Evolutionary conservation across 164 flowering plant genomes (phyloP).

Genomic region (Chloranthus sessilifolius): DNA sequence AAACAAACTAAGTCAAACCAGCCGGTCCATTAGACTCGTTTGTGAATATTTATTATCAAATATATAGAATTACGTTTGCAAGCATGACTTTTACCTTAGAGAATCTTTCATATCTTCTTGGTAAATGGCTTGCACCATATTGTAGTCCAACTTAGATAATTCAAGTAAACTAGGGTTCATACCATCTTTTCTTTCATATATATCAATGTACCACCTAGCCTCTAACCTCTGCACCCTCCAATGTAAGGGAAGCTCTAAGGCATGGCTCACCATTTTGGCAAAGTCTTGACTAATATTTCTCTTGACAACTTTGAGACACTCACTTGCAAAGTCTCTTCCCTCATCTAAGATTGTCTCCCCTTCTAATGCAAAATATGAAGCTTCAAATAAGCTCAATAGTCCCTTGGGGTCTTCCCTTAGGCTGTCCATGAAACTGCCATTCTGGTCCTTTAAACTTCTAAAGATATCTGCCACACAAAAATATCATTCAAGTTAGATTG

Average conservation of each 20-base stretch:
- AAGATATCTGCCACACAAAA: slow-evolving; percentile 20
- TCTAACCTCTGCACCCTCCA: neutral
- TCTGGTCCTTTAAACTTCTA: slow-evolving; percentile 21
- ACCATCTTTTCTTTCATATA: too few species aligned
- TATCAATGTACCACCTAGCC: neutral
- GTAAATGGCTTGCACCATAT: too few species aligned
- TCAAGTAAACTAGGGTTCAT: too few species aligned
- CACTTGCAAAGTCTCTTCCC: slow-evolving; percentile 30
- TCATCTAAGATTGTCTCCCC: slow-evolving; percentile 49
- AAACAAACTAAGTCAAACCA: too few species aligned
- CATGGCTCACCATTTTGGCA: neutral
- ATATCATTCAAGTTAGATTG: too few species aligned
- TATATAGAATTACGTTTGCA: too few species aligned
- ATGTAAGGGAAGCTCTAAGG: neutral
- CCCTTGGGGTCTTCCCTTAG: slow-evolving; percentile 18
- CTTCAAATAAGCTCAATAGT: slow-evolving; percentile 31
- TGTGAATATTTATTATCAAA: too few species aligned
- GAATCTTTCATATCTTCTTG: too few species aligned
- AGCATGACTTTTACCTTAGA: too few species aligned
- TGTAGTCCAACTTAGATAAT: too few species aligned
- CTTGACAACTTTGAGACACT: too few species aligned
- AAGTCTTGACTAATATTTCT: neutral
- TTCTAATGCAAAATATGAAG: slow-evolving; percentile 23
- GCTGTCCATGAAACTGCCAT: slow-evolving; percentile 20
- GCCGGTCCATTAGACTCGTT: too few species aligned